A percentile compares a stretch with the other conserved stretches of the same genome.
Conservation (phyloP, 768 basidiomycete species). For the Dioszegia aurantiaca region DNA sequence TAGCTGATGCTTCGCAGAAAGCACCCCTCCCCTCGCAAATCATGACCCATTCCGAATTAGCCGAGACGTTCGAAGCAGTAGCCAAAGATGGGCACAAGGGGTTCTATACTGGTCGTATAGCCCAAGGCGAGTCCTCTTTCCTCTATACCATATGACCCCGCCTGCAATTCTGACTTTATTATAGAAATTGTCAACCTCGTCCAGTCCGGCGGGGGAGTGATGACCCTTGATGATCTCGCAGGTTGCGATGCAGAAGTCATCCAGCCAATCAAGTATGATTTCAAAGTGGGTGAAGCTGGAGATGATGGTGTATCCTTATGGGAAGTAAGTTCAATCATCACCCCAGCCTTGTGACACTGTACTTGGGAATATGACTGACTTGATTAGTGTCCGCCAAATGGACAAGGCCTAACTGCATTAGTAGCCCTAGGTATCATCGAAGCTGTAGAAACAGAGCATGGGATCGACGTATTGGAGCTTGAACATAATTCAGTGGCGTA, state of each 20-base stretch:
- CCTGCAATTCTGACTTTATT: background rate
- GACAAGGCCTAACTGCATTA: conserved; percentile 94
- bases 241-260: conserved; percentile 73
- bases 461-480: conserved; percentile 69
- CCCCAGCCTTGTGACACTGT: too few relatives aligned
- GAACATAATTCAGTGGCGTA: conserved; percentile 90
- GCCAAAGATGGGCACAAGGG: conserved; percentile 81
- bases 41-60: conserved; percentile 75
- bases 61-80: conserved; percentile 74
- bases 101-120: conserved; percentile 88
- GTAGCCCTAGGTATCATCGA: conserved; percentile 91
- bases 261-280: conserved; percentile 88
- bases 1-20: conserved; percentile 25
- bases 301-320: conserved; percentile 80
- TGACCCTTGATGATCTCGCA: conserved; percentile 92
- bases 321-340: conserved; percentile 65
- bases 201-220: conserved; percentile 80
- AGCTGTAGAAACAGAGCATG: conserved; percentile 70
- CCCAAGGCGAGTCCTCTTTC: conserved; percentile 59
- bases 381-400: conserved; percentile 85
- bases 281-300: conserved; percentile 53
- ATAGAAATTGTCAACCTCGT: conserved; percentile 57
- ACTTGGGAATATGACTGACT: background rate
- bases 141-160: background rate
- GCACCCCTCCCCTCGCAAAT: conserved; percentile 77